Conservation (phyloP, 2,329 filamentous ascomycete genomes). For the Metarhizium humberi region DNA sequence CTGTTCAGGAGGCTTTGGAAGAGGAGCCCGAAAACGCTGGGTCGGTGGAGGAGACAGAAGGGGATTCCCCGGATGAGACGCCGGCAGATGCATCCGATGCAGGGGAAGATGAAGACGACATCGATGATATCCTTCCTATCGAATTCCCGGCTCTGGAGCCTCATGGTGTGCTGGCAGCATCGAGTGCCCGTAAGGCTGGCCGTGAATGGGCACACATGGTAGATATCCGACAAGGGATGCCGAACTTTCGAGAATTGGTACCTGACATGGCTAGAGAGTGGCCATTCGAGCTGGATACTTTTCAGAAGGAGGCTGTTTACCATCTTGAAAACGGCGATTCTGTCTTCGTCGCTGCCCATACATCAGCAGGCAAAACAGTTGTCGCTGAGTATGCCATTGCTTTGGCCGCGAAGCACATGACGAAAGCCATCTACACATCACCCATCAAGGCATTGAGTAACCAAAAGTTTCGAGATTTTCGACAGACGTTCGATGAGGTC, state of each 20-base stretch:
- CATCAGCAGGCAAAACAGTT: slow-evolving; percentile 94
- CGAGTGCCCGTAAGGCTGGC: slow-evolving; percentile 63
- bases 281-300: slow-evolving; percentile 95
- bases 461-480: slow-evolving; percentile 96
- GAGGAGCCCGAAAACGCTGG: slow-evolving; percentile 36
- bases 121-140: slow-evolving; percentile 80
- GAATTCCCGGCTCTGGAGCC: slow-evolving; percentile 91
- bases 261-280: slow-evolving; percentile 94
- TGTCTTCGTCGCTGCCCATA: slow-evolving; percentile 95
- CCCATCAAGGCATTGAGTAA: slow-evolving; percentile 98
- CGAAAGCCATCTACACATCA: slow-evolving; percentile 97
- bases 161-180: slow-evolving; percentile 63
- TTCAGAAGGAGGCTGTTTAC: slow-evolving; percentile 97
- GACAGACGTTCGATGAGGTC: slow-evolving; percentile 84
- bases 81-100: slow-evolving; percentile 21
- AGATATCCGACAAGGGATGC: slow-evolving; percentile 82
- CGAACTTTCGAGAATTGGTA: slow-evolving; percentile 89
- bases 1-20: slow-evolving; percentile 56
- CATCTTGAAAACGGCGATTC: slow-evolving; percentile 95
- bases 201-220: slow-evolving; percentile 98
- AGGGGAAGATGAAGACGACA: slow-evolving; percentile 48
- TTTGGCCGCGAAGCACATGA: slow-evolving; percentile 96
- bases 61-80: slow-evolving; percentile 11
- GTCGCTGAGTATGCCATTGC: slow-evolving; percentile 98
- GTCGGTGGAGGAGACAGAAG: slow-evolving; percentile 18